Conservation (phyloP, 257 asterid species). For the Dorcoceras hygrometricum region DNA sequence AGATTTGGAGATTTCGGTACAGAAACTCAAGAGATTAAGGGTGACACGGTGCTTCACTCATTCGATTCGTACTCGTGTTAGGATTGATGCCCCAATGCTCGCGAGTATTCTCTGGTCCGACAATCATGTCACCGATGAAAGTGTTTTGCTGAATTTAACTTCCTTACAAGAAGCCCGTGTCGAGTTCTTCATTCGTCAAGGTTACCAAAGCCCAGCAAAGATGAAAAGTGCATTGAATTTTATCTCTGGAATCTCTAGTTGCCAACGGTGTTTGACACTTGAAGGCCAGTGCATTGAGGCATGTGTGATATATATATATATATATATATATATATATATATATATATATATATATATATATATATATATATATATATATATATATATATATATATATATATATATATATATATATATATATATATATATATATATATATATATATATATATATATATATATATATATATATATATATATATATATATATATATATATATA, state of each 20-base stretch:
- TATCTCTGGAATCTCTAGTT: slow-evolving; percentile 55
- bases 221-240: slow-evolving; percentile 48
- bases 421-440: slow-evolving; percentile 7
- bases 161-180: slow-evolving; percentile 47
- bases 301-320: slow-evolving; percentile 12
- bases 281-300: slow-evolving; percentile 69
- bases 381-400: slow-evolving; percentile 8
- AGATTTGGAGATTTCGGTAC: slow-evolving; percentile 43
- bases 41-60: slow-evolving; percentile 51
- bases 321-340: slow-evolving; percentile 6
- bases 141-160: slow-evolving; percentile 37
- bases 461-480: slow-evolving; percentile 8
- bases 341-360: slow-evolving; percentile 7
- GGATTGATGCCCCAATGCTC: slow-evolving; percentile 51
- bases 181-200: slow-evolving; percentile 40
- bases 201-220: slow-evolving; percentile 41
- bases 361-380: slow-evolving; percentile 12
- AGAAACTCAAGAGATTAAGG: slow-evolving; percentile 40
- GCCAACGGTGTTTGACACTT: slow-evolving; percentile 47
- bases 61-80: slow-evolving; percentile 38
- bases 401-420: slow-evolving; percentile 13
- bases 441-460: slow-evolving; percentile 12
- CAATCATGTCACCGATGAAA: slow-evolving; percentile 52
- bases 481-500: slow-evolving; percentile 13
- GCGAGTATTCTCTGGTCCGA: slow-evolving; percentile 48